Evolutionary conservation across 1,139 yeast species (phyloP).

Genomic region (Debaryomycetaceae sp.): DNA sequence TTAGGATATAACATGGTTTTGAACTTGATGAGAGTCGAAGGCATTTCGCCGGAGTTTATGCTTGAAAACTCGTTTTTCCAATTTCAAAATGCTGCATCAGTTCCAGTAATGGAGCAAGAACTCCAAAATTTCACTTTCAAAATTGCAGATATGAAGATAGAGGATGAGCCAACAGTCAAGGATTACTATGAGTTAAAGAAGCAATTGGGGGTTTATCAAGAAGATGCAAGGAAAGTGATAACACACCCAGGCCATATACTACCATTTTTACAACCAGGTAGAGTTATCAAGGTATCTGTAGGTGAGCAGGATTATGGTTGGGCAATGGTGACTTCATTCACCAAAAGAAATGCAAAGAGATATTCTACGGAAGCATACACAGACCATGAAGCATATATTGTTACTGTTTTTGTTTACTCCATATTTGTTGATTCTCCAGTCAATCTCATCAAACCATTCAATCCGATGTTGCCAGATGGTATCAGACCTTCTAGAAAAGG

Average conservation of each 20-base stretch:
- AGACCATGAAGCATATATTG: slow-evolving; percentile 86
- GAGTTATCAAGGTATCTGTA: slow-evolving; percentile 68
- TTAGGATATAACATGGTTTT: slow-evolving; percentile 96
- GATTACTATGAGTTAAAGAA: slow-evolving; percentile 81
- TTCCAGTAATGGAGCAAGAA: slow-evolving; percentile 75
- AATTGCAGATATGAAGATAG: slow-evolving; percentile 51
- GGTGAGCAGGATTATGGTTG: slow-evolving; percentile 77
- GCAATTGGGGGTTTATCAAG: slow-evolving; percentile 65
- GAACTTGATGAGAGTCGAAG: slow-evolving; percentile 94
- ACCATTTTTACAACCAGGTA: slow-evolving; percentile 84
- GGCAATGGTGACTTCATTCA: slow-evolving; percentile 83
- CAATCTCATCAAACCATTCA: slow-evolving; percentile 64
- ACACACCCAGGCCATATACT: slow-evolving; percentile 88
- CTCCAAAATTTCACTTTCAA: slow-evolving; percentile 51
- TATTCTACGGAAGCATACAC: slow-evolving; percentile 50
- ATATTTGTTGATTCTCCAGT: slow-evolving; percentile 79
- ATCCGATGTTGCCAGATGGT: slow-evolving; percentile 81
- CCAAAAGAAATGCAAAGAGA: slow-evolving; percentile 64
- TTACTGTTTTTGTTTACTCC: slow-evolving; percentile 76
- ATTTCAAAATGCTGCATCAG: slow-evolving; percentile 88
- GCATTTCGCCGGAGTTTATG: slow-evolving; percentile 97
- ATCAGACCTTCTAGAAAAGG: slow-evolving; percentile 76
- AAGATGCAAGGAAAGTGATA: slow-evolving; percentile 80
- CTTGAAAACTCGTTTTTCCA: slow-evolving; percentile 91
- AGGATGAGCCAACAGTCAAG: slow-evolving; percentile 68